Base-by-base conservation (phyloP, 257 asterid genomes). In the Petunia secreta region DNA sequence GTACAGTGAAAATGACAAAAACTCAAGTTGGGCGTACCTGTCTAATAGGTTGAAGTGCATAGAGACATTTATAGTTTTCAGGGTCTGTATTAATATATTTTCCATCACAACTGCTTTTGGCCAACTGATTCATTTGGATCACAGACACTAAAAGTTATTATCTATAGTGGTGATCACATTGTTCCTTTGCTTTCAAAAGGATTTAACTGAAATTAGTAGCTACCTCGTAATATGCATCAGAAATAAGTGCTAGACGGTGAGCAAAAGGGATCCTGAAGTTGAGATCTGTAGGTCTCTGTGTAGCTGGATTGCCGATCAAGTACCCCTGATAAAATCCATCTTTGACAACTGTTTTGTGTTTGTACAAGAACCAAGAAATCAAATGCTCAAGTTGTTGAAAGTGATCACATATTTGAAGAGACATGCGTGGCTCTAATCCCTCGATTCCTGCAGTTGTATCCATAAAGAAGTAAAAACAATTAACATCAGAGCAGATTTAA, bases 221-320 rank as follows among this genome's bases (percentile, higher is more conserved):
- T 46, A 50, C 93, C 93, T 85, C 79, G 76, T 58, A 88, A 63
- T 84, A 75, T 62, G 85, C 79, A 66, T 89, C 90, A 1, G 92
- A 87, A 39, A 90, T 48, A n/a, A n/a, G n/a, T n/a, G n/a, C n/a
- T n/a, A n/a, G n/a, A n/a, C n/a, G n/a, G n/a, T n/a, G n/a, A n/a
- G 62, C 90, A 86, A 6, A 83, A 90, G 89, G 90, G 66, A 90
- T 44, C 68, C 10, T 52, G n/a, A 67, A 87, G 65, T 88, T 89
- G 0, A 0, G 0, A 71, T 89, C 92, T 65, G 13, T 50, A 6
- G 34, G 9, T 1, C 0, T 0, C 41, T 76, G 57, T 0, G 79
- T 81, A n/a, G 6, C 0, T 5, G 92, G 44, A 83, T 88, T 91
- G 1, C 91, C 93, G 38, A 86, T 9, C 1, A 83, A 44, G 80